Evolutionary conservation across 345 rosid genomes (phyloP).

Genomic region (Sisymbrium irio): DNA sequence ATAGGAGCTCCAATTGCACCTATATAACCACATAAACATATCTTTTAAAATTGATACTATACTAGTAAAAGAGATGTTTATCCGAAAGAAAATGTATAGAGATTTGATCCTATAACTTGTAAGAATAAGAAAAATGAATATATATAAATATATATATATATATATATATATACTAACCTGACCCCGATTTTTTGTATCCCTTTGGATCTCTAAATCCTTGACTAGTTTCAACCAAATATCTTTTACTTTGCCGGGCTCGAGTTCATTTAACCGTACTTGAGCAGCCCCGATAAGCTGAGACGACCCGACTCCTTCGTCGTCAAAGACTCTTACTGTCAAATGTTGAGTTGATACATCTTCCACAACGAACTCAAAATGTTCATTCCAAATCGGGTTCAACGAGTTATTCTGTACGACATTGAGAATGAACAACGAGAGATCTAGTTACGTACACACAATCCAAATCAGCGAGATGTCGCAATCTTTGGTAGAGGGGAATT

Average conservation of each 20-base stretch:
- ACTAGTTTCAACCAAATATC: conserved; percentile 77
- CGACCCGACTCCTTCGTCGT: conserved; percentile 88
- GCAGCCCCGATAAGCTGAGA: conserved; percentile 80
- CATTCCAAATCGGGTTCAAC: conserved; percentile 91
- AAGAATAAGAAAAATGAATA: neutral
- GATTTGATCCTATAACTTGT: neutral
- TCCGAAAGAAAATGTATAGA: neutral
- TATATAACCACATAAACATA: conserved; percentile 5
- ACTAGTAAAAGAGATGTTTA: neutral
- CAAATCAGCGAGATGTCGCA: conserved; percentile 1
- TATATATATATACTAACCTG: neutral
- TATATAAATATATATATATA: neutral
- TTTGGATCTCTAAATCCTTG: conserved; percentile 78
- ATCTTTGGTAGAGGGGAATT: neutral
- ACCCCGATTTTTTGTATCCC: conserved; percentile 85
- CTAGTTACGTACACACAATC: neutral
- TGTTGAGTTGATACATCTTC: conserved; percentile 80
- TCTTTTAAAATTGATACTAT: neutral
- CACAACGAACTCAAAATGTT: conserved; percentile 75
- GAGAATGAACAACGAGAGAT: neutral
- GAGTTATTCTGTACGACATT: conserved; percentile 54
- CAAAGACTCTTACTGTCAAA: conserved; percentile 71
- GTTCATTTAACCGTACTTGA: conserved; percentile 50
- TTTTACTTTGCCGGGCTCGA: conserved; percentile 85
- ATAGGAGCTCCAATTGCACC: conserved; percentile 88